Percentiles rank a stretch among this genome's conserved stretches.
These are phyloP conservation scores for Colletotrichum shisoi DNA, from an alignment of 2,329 filamentous ascomycete genomes.

Conservation along the genomic window DNA sequence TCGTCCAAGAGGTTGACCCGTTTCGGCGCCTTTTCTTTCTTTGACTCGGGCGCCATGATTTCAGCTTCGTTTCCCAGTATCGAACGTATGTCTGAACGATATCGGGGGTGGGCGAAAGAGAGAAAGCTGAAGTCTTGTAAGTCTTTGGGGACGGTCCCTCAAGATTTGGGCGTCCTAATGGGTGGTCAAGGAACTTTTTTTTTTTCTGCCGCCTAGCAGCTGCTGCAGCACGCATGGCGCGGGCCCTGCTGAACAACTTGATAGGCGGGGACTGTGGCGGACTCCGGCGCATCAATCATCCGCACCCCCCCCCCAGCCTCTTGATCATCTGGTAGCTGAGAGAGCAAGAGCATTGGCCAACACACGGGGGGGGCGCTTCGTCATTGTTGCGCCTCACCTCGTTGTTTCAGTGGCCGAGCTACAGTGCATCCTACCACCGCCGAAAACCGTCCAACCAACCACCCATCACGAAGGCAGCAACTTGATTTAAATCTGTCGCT, in stretches of 20 bases:
- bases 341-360: constrained; percentile 38
- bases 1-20: constrained; percentile 66
- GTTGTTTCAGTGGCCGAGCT: constrained; percentile 38
- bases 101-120: not conserved
- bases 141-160: constrained; percentile 10
- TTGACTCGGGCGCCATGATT: constrained; percentile 27
- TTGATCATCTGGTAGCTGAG: constrained; percentile 21
- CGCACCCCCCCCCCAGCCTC: constrained; percentile 12
- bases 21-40: constrained; percentile 42
- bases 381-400: constrained; percentile 45
- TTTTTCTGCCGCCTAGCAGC: constrained; percentile 35
- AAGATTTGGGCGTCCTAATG: constrained; percentile 20
- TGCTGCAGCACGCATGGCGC: constrained; percentile 27
- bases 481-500: constrained; percentile 21
- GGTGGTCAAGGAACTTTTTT: constrained; percentile 39
- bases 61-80: not conserved
- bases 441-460: constrained; percentile 33
- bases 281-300: constrained; percentile 31
- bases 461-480: constrained; percentile 36
- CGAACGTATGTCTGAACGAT: not conserved
- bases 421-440: constrained; percentile 30
- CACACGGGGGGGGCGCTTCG: constrained; percentile 40
- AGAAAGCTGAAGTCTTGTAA: constrained; percentile 7
- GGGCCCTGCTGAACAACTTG: constrained; percentile 1
- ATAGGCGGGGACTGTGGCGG: constrained; percentile 39